A percentile compares a stretch with the other conserved stretches of the same genome.
Evolutionary conservation across 345 rosid genomes (phyloP).

Genomic region (Rhodamnia rubescens): DNA sequence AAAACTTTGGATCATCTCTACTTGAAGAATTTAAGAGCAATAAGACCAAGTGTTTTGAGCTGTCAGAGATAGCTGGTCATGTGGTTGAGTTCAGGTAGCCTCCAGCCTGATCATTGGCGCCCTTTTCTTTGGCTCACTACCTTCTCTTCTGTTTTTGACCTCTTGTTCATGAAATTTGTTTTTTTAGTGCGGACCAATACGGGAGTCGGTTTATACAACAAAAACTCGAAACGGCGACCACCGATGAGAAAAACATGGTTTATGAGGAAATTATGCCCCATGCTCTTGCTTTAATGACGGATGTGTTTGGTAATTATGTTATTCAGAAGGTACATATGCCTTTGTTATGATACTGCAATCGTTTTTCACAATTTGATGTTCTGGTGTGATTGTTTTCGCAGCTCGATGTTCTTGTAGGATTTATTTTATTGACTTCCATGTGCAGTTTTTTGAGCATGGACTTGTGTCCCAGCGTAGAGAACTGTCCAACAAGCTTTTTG

Average conservation of each 20-base stretch:
- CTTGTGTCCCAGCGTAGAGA: conserved; percentile 49
- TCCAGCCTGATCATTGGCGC: background rate
- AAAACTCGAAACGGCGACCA: conserved; percentile 46
- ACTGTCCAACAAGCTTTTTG: conserved; percentile 36
- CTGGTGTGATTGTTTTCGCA: background rate
- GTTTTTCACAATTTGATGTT: background rate
- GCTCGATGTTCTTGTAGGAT: background rate
- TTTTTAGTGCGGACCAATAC: conserved; percentile 60
- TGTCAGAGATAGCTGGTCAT: conserved; percentile 60
- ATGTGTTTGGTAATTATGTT: conserved; percentile 65
- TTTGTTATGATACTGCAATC: background rate
- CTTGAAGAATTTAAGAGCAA: conserved; percentile 72
- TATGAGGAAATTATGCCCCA: conserved; percentile 54
- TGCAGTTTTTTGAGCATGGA: conserved; percentile 64
- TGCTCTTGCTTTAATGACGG: conserved; percentile 55
- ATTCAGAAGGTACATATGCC: conserved; percentile 39
- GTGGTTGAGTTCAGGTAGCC: conserved; percentile 66
- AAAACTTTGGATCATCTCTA: conserved; percentile 44
- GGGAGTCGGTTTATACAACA: conserved; percentile 66
- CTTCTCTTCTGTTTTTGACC: background rate
- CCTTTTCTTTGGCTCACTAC: background rate
- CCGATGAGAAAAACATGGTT: conserved; percentile 49
- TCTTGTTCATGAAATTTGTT: background rate
- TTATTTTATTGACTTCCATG: background rate
- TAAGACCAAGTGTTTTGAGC: conserved; percentile 54